Evolutionary conservation across 2,329 filamentous ascomycete genomes (phyloP).

Genomic region (Pseudogymnoascus sp.): DNA sequence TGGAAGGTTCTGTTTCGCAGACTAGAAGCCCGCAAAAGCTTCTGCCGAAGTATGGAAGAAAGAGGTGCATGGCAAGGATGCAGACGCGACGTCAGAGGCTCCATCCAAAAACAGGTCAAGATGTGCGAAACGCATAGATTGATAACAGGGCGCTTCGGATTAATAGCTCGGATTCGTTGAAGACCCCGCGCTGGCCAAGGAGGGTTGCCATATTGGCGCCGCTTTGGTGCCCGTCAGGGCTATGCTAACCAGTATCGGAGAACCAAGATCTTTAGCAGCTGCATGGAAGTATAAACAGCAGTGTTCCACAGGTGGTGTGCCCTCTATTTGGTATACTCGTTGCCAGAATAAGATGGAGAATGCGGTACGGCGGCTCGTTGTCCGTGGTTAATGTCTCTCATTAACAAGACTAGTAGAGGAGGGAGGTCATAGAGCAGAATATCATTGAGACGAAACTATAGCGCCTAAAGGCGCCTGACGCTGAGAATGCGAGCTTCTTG

Average conservation of each 20-base stretch:
- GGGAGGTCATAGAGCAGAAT: not conserved
- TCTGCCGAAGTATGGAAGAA: conserved; percentile 7
- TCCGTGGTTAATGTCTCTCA: not conserved
- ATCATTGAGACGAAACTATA: not conserved
- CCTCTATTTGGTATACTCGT: not conserved
- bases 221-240: conserved; percentile 1
- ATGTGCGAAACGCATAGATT: not conserved
- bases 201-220: not conserved
- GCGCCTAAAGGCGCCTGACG: not conserved
- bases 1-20: not conserved
- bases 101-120: conserved; percentile 3
- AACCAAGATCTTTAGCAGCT: conserved; percentile 3
- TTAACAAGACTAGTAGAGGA: not conserved
- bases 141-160: not conserved
- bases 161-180: not conserved
- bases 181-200: conserved; percentile 6
- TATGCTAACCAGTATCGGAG: not conserved
- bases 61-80: not conserved
- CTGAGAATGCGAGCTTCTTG: not conserved
- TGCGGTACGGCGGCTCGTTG: conserved; percentile 4
- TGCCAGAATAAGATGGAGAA: conserved; percentile 2
- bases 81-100: not conserved
- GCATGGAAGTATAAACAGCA: not conserved
- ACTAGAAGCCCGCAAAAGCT: conserved; percentile 4
- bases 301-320: not conserved